These are phyloP conservation scores for Artomyces pyxidatus DNA, from an alignment of 768 basidiomycete genomes.

Conservation along the genomic window DNA sequence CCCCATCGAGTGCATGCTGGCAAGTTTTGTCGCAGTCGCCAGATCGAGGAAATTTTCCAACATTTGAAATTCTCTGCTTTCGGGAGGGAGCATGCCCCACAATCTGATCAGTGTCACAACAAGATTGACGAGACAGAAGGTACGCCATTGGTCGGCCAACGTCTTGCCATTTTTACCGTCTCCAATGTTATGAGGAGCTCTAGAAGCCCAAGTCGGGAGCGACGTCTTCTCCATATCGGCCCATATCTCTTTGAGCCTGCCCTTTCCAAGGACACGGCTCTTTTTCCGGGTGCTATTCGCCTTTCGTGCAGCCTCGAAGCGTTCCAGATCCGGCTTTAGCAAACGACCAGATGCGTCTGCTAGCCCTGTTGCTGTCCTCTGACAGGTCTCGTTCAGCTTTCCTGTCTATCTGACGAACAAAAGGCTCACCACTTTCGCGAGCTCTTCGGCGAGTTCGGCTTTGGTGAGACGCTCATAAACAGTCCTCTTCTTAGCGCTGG, in stretches of 20 bases:
- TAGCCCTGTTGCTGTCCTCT: too few relatives aligned
- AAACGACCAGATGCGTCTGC: too few relatives aligned
- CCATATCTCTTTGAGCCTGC: not conserved
- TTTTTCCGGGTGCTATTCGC: not conserved
- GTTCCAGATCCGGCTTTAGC: too few relatives aligned
- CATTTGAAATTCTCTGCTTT: not conserved
- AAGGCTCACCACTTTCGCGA: too few relatives aligned
- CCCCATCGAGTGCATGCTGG: slow-evolving; percentile 19
- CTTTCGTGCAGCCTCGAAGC: too few relatives aligned
- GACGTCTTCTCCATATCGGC: slow-evolving; percentile 12
- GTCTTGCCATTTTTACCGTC: slow-evolving; percentile 14
- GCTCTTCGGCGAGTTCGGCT: too few relatives aligned
- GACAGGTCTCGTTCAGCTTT: too few relatives aligned
- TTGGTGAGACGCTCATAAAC: too few relatives aligned
- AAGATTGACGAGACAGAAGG: slow-evolving; percentile 11
- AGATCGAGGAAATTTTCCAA: slow-evolving; percentile 23
- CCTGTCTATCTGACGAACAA: too few relatives aligned
- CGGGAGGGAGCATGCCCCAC: slow-evolving; percentile 11
- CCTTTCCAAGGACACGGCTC: not conserved
- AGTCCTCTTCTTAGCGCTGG: too few relatives aligned
- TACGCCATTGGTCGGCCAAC: slow-evolving; percentile 18
- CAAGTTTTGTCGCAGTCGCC: slow-evolving; percentile 25
- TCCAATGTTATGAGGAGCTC: slow-evolving; percentile 12
- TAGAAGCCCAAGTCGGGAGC: slow-evolving; percentile 18
- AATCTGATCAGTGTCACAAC: slow-evolving; percentile 14